A percentile compares a stretch with the other conserved stretches of the same genome.
Conservation (phyloP, 331 rosid species). For the Arachis monticola region DNA sequence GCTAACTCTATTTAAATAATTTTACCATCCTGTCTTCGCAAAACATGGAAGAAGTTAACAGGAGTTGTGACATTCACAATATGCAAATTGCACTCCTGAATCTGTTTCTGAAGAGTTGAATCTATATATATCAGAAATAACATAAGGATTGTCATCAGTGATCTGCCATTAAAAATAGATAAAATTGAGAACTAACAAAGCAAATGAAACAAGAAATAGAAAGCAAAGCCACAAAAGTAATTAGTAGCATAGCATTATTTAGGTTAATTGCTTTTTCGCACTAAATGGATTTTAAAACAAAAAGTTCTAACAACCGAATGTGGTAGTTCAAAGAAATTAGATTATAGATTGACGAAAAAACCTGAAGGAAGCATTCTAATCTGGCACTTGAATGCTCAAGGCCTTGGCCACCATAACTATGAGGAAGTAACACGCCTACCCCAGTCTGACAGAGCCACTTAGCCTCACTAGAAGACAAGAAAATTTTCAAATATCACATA, state of each 20-base stretch:
- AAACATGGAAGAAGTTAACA: conserved; percentile 93
- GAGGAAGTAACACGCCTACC: conserved; percentile 90
- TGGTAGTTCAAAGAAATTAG: conserved; percentile 15
- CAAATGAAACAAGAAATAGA: conserved; percentile 21
- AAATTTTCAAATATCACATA: conserved; percentile 97
- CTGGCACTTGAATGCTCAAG: conserved; percentile 98
- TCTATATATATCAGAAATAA: conserved; percentile 98
- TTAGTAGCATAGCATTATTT: conserved; percentile 3
- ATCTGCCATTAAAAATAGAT: conserved; percentile 57
- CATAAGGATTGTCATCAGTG: conserved; percentile 90
- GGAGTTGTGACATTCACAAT: conserved; percentile 98
- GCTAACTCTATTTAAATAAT: conserved; percentile 24
- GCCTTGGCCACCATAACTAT: conserved; percentile 98
- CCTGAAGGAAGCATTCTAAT: conserved; percentile 96
- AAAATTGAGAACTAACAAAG: neutral
- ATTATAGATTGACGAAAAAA: conserved; percentile 37
- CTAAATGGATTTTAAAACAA: neutral
- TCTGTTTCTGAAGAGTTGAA: conserved; percentile 83
- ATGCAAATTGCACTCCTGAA: conserved; percentile 99
- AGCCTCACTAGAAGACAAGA: conserved; percentile 91
- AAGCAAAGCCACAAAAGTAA: conserved; percentile 1
- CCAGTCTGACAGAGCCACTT: conserved; percentile 99
- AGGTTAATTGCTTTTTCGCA: conserved; percentile 18
- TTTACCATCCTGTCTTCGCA: conserved; percentile 84
- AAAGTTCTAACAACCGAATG: conserved; percentile 2